Base-by-base conservation (phyloP, 2,329 filamentous ascomycete genomes). In the Colletotrichum sublineola region DNA sequence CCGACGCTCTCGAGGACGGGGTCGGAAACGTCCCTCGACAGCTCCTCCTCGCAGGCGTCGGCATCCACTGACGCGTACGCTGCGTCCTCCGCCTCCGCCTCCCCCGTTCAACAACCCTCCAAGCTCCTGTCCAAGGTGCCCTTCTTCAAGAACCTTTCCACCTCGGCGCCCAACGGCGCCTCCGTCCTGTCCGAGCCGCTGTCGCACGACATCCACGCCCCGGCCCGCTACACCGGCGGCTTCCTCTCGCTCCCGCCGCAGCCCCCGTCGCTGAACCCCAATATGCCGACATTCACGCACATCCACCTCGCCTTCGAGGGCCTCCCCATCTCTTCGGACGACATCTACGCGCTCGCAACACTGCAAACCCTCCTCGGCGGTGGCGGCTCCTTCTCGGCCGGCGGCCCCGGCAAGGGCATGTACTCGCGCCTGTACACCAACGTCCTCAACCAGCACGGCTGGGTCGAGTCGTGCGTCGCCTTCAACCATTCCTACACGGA, bases 401-500 rank as follows among this genome's bases (percentile, higher is more conserved):
- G 96, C 77, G 96, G 96, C 0, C 96, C 96, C 5, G 96, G 96
- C 65, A 99, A 99, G 86, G 96, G 96, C 81, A 99, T 99, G 96
- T 98, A 98, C 87, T 97, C 94, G 48, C 93, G 96, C 15, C 90
- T 99, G 11, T 99, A 98, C 87, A 98, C 95, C 75, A 97, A 98
- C 81, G 96, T 98, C 0, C 89, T 99, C 63, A 99, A 99, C 86
- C 95, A 98, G 84, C 92, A 97, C 84, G 94, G 93, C 77, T 99
- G 96, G 96, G 94, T 99, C 36, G 96, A 99, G 84, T 95, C 91
- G 73, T 98, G 96, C 84, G 88, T 97, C 63, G 93, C 96, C 40
- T 98, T 98, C 86, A 98, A 98, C 87, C 95, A 98, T 86, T 94
- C 93, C 58, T 99, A 99, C 87, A 96, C 94, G 0, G 96, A 99